Conservation (phyloP, 495 filamentous ascomycete species). For the Pyrenula aspistea region DNA sequence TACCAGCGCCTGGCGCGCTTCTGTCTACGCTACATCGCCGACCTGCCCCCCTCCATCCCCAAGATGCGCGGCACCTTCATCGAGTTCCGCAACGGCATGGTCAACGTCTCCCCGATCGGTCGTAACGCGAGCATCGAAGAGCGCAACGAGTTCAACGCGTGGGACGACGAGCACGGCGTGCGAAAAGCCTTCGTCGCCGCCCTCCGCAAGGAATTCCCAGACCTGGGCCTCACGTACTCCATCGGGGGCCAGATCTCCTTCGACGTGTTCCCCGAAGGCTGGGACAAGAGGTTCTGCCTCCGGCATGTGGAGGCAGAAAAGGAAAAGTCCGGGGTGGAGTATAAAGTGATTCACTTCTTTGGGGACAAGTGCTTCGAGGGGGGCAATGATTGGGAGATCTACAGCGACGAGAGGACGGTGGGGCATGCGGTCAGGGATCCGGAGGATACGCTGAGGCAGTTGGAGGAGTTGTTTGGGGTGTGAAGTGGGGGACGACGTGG, state of each 20-base stretch:
- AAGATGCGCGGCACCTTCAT: constrained; percentile 92
- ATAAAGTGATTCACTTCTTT: constrained; percentile 91
- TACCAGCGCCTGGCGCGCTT: constrained; percentile 85
- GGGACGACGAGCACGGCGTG: constrained; percentile 64
- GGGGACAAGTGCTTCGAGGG: constrained; percentile 85
- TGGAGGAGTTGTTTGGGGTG: constrained; percentile 71
- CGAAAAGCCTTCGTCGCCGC: constrained; percentile 58
- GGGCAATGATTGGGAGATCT: constrained; percentile 96
- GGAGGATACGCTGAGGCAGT: constrained; percentile 62
- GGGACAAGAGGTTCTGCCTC: constrained; percentile 99
- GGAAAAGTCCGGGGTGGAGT: constrained; percentile 58
- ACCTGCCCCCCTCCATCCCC: constrained; percentile 55
- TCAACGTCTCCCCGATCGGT: constrained; percentile 89
- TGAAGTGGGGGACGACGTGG: too few species aligned
- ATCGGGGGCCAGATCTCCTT: constrained; percentile 97
- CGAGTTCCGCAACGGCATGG: constrained; percentile 94
- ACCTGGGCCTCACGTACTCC: constrained; percentile 81
- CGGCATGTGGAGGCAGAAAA: constrained; percentile 76
- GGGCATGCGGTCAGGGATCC: constrained; percentile 75
- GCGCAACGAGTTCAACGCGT: constrained; percentile 64
- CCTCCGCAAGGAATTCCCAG: constrained; percentile 68
- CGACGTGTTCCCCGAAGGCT: constrained; percentile 91
- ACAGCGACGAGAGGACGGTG: constrained; percentile 60
- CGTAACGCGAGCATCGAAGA: constrained; percentile 76
- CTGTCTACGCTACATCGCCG: constrained; percentile 78